Percentiles rank a stretch among this genome's conserved stretches.
Evolutionary conservation across 2,329 filamentous ascomycete genomes (phyloP).

Genomic region (Fusarium floridanum): DNA sequence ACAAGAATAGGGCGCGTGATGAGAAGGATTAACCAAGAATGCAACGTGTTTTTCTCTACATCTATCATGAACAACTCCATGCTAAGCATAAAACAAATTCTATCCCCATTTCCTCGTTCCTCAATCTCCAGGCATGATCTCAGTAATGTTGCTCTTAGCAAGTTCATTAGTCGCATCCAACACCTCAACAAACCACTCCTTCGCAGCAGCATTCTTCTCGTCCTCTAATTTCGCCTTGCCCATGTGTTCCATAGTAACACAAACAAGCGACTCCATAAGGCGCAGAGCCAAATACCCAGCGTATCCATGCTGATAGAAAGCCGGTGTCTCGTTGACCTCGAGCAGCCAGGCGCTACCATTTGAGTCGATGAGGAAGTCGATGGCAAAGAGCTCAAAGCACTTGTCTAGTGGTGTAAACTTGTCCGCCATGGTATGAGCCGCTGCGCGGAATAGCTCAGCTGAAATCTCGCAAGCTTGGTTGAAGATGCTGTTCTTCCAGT

Average conservation of each 20-base stretch:
- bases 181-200: slow-evolving; percentile 33
- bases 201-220: background rate
- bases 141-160: slow-evolving; percentile 41
- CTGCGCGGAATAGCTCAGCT: slow-evolving; percentile 51
- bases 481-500: slow-evolving; percentile 52
- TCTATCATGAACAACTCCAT: background rate
- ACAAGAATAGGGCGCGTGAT: background rate
- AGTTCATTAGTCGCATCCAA: slow-evolving; percentile 36
- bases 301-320: slow-evolving; percentile 52
- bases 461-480: slow-evolving; percentile 52
- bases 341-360: slow-evolving; percentile 51
- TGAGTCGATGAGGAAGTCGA: slow-evolving; percentile 53
- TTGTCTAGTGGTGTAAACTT: slow-evolving; percentile 54
- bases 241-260: slow-evolving; percentile 53
- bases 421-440: slow-evolving; percentile 54
- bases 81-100: background rate
- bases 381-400: slow-evolving; percentile 55
- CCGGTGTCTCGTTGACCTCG: slow-evolving; percentile 56
- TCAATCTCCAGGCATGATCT: slow-evolving; percentile 32
- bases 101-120: background rate
- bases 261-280: slow-evolving; percentile 54
- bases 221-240: slow-evolving; percentile 14
- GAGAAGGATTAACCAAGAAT: background rate
- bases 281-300: slow-evolving; percentile 50
- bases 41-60: background rate